Evolutionary conservation across 768 basidiomycete genomes (phyloP), one percentile per base, ranked within the genome.

Genomic region (Panellus pusillus): DNA sequence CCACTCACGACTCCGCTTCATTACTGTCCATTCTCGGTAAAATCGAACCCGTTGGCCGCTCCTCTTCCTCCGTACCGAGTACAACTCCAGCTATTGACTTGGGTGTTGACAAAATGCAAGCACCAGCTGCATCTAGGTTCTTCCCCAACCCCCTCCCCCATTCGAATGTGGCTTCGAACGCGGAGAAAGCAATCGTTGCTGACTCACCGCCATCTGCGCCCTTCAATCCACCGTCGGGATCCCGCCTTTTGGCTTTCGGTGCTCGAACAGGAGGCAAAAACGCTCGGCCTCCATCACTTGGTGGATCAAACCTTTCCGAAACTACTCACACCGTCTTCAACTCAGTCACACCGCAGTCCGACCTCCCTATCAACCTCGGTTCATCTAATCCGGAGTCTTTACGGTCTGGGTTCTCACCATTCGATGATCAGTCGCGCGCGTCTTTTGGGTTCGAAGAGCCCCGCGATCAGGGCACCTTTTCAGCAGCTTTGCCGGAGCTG

Each of bases 341-440:
- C 48, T 38, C 58, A 3, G 47, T 40, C 49, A 44, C 27, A 24
- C 47, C 58, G 35, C 54, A 58, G 45, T 47, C 60, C 29, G 67
- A 71, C 28, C 42, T 61, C 35, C 18, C 61, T 4, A 48, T 62
- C 17, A 57, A 55, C 32, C 63, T 65, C 36, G 55, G 50, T 6
- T 44, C 60, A 24, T 35, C 56, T n/a, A 69, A 67, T 60, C 13
- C 63, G 24, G 75, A 76, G 29, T 50, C 54, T 29, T 50, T 62
- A 4, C 71, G 67, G 20, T 57, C 67, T 38, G 74, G 74, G 15
- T 84, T 85, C 61, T 80, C 78, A 12, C 82, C 82, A 0, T 86
- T 85, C 57, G 82, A 85, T 35, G 82, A 82, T n/a, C 69, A 66
- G 72, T 29, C 64, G 43, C 55, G 50, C 36, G 18, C 54, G n/a